Evolutionary conservation across 2,329 filamentous ascomycete genomes (phyloP).

Genomic region (Fusarium sp.): DNA sequence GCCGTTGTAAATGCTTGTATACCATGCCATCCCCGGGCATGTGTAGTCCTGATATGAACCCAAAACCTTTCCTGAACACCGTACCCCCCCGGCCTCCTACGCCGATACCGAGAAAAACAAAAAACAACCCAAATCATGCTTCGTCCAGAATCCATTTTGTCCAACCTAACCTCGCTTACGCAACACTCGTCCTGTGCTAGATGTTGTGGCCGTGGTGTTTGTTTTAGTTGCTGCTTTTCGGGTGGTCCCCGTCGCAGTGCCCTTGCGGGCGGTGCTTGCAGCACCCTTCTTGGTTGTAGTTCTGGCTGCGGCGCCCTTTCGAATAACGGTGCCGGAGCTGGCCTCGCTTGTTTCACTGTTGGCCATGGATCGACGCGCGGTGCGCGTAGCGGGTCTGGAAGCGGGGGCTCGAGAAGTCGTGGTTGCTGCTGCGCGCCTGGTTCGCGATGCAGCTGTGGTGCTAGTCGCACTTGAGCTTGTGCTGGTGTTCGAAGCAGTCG

Average conservation of each 20-base stretch:
- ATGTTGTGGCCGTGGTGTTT: constrained; percentile 55
- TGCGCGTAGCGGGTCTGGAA: constrained; percentile 62
- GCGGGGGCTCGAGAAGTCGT: constrained; percentile 55
- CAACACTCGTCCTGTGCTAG: constrained; percentile 67
- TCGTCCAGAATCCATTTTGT: constrained; percentile 13
- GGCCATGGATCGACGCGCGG: constrained; percentile 69
- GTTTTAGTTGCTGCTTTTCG: constrained; percentile 56
- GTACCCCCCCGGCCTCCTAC: constrained; percentile 34
- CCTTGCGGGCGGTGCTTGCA: constrained; percentile 69
- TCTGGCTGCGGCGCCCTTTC: constrained; percentile 63
- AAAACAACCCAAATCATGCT: constrained; percentile 5
- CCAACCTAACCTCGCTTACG: constrained; percentile 65
- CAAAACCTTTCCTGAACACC: constrained; percentile 33
- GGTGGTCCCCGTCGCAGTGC: constrained; percentile 66
- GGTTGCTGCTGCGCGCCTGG: constrained; percentile 55
- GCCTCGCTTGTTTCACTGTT: constrained; percentile 75
- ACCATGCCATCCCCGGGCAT: constrained; percentile 31
- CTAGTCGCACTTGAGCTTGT: constrained; percentile 59
- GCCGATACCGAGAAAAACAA: constrained; percentile 36
- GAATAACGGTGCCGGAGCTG: constrained; percentile 76
- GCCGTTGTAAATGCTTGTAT: constrained; percentile 41
- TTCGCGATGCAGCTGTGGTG: constrained; percentile 53
- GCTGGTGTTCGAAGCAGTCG: constrained; percentile 61
- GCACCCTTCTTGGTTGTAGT: constrained; percentile 66
- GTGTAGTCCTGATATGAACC: constrained; percentile 32